These are phyloP conservation scores for Eruca vesicaria DNA, from an alignment of 441 rosid species.

Conservation along the genomic window DNA sequence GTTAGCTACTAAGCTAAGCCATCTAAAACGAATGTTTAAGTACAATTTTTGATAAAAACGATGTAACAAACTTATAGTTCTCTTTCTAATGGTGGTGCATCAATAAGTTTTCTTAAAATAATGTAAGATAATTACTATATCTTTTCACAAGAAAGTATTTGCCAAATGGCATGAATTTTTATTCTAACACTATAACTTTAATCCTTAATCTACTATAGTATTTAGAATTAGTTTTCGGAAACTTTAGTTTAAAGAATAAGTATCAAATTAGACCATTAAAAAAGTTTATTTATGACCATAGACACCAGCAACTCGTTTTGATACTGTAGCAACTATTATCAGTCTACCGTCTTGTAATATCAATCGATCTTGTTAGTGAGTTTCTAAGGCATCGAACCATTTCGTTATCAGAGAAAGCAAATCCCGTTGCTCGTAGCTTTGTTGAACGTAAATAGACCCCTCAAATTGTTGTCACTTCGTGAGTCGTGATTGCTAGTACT, in stretches of 20 bases:
- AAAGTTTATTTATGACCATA: not conserved
- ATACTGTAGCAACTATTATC: not conserved
- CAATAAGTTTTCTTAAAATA: not conserved
- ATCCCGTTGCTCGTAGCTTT: not conserved
- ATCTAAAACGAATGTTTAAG: not conserved
- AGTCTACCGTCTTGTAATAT: not conserved
- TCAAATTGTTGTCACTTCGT: not conserved
- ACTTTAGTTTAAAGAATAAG: not conserved
- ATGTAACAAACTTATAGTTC: not conserved
- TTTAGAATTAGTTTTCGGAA: not conserved
- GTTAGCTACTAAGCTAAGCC: conserved; percentile 1
- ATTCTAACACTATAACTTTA: conserved; percentile 25
- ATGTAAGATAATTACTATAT: not conserved
- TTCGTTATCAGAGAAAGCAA: not conserved
- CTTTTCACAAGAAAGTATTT: not conserved
- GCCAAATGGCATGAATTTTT: not conserved
- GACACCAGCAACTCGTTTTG: not conserved
- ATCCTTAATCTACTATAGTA: conserved; percentile 26
- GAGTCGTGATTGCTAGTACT: conserved; percentile 12
- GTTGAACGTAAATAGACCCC: not conserved
- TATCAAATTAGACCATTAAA: not conserved
- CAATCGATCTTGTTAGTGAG: not conserved
- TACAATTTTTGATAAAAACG: not conserved
- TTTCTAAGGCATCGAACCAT: not conserved
- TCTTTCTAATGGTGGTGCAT: not conserved